A percentile compares a stretch with the other conserved stretches of the same genome.
Evolutionary conservation across 1,284 basidiomycete genomes (phyloP).

Genomic region (Xanthoconium separans): DNA sequence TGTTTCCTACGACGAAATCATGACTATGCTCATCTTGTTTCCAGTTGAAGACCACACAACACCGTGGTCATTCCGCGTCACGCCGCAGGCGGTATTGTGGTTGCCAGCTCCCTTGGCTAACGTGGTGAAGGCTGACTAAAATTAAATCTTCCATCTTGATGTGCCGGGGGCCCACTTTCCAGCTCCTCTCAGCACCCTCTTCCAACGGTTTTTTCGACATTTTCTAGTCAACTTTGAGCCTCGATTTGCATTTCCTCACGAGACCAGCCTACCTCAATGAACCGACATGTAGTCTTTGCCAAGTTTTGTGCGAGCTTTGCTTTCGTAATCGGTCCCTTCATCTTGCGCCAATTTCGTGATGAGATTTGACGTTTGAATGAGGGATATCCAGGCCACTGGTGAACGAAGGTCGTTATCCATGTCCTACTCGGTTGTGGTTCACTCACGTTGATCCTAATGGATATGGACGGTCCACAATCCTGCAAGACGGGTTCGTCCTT

Average conservation of each 20-base stretch:
- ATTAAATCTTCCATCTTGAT: constrained; percentile 63
- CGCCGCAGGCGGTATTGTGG: constrained; percentile 55
- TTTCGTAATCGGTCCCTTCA: constrained; percentile 62
- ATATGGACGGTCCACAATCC: constrained; percentile 66
- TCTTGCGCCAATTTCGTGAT: constrained; percentile 68
- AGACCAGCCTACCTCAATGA: constrained; percentile 43
- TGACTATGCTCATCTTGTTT: background rate
- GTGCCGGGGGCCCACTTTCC: constrained; percentile 52
- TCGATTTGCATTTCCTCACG: background rate
- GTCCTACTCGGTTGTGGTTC: constrained; percentile 7
- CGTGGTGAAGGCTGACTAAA: constrained; percentile 71
- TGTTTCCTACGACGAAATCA: background rate
- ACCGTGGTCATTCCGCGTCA: background rate
- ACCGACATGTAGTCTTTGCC: constrained; percentile 54
- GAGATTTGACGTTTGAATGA: constrained; percentile 70
- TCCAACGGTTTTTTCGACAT: constrained; percentile 22
- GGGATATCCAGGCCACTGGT: constrained; percentile 72
- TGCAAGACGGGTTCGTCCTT: constrained; percentile 60
- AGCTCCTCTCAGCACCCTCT: constrained; percentile 42
- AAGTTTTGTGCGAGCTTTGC: constrained; percentile 60
- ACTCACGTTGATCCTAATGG: constrained; percentile 61
- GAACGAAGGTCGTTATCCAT: background rate
- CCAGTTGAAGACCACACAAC: too few relatives aligned
- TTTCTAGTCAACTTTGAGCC: constrained; percentile 27
- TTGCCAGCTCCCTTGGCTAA: constrained; percentile 75